Evolutionary conservation across 495 filamentous ascomycete species (phyloP), one percentile per base, ranked within the genome.

Genomic region (Aspergillus nanangensis): DNA sequence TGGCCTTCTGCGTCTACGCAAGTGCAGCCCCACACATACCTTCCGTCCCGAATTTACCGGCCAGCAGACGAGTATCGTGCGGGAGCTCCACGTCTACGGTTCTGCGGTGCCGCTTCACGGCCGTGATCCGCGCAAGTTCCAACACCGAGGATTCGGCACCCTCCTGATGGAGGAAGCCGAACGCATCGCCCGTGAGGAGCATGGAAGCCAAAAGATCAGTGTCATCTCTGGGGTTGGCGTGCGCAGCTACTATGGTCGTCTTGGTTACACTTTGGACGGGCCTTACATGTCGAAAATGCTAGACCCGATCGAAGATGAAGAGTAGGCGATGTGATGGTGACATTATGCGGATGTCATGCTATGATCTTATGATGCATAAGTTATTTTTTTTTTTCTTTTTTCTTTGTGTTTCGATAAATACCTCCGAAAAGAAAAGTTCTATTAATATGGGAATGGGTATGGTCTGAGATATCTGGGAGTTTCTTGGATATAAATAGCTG

Each of bases 141-240:
- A 98, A 72, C 93, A 98, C 69, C 94, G 95, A 59, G 93, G 93
- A 1, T 98, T 94, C 56, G 93, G 93, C 20, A 97, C 94, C 3
- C 64, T 98, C 45, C 56, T 98, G 42, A 98, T 98, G 93, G 93
- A 97, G 62, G 90, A 96, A 69, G 93, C 93, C 1, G 94, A 98
- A 67, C 76, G 89, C 35, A 97, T 98, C 52, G 92, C 93, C 0
- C 78, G 88, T 35, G 83, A 95, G 42, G 93, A 98, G 66, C 93
- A 98, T 57, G 84, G 89, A 3, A 96, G 90, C 56, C 72, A 67
- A 27, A 98, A 98, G 77, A 94, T 98, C 43, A 87, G 84, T 59
- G 91, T 98, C 38, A 98, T 98, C 43, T 93, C 87, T 19, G 93
- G 93, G 9, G 90, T 98, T 37, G 93, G 93, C 1, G 92, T 96